Conservation (phyloP, 192 early-diverging fungal species). For the Coemansia biformis region DNA sequence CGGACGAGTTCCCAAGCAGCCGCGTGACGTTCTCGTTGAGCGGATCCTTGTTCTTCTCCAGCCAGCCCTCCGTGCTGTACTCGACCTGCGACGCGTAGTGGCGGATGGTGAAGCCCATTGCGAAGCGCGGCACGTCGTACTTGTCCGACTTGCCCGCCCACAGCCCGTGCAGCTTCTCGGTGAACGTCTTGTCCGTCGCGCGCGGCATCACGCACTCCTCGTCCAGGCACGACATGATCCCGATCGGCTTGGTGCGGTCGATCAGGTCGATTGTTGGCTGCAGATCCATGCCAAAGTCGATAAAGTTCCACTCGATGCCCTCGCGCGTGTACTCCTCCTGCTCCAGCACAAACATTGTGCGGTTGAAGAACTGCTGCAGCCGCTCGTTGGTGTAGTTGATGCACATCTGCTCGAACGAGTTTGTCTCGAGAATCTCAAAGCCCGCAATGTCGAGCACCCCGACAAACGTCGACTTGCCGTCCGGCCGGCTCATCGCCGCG, state of each 20-base stretch:
- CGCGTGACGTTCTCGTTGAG: slow-evolving; percentile 91
- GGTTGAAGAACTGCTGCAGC: slow-evolving; percentile 99
- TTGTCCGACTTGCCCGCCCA: slow-evolving; percentile 87
- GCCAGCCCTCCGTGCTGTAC: slow-evolving; percentile 84
- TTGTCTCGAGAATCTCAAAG: slow-evolving; percentile 97
- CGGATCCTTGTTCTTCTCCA: slow-evolving; percentile 98
- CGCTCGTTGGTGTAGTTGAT: slow-evolving; percentile 99
- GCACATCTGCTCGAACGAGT: slow-evolving; percentile 98
- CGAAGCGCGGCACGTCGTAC: slow-evolving; percentile 82
- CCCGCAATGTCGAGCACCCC: slow-evolving; percentile 98
- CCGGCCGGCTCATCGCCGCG: slow-evolving; percentile 54
- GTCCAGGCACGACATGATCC: slow-evolving; percentile 91
- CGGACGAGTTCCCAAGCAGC: slow-evolving; percentile 74
- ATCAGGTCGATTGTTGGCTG: slow-evolving; percentile 98
- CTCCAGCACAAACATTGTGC: slow-evolving; percentile 98
- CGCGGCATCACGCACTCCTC: slow-evolving; percentile 99
- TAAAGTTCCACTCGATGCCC: slow-evolving; percentile 97
- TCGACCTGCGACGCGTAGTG: slow-evolving; percentile 97
- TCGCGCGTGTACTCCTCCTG: slow-evolving; percentile 97
- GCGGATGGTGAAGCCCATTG: slow-evolving; percentile 80
- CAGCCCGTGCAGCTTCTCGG: slow-evolving; percentile 81
- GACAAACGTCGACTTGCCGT: slow-evolving; percentile 80
- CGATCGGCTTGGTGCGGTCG: slow-evolving; percentile 95
- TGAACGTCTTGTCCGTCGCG: slow-evolving; percentile 91
- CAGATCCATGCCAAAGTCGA: slow-evolving; percentile 95